Evolutionary conservation across 805 yeast genomes (phyloP), one percentile per base, ranked within the genome.

Genomic region (Monosporozyma unispora): DNA sequence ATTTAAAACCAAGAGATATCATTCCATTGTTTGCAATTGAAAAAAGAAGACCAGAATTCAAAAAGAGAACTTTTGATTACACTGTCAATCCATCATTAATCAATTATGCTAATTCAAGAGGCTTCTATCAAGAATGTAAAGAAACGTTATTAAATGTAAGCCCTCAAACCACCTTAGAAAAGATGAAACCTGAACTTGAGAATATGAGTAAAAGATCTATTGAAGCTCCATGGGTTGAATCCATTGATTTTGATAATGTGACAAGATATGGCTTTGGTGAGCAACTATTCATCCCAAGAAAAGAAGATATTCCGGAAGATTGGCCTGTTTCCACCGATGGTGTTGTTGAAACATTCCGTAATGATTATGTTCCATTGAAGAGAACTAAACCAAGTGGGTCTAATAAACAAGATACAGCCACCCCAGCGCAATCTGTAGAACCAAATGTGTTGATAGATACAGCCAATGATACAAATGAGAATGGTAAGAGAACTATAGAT

Each of bases 211-310:
- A 60, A 31, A 64, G 89, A 54, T 66, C 74, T 27, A 83, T 82
- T 60, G 96, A 88, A 67, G 70, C 87, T 14, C 91, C 95, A 16
- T 79, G 84, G 58, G 95, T 95, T 1, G 81, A 83, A 55, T 73
- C 78, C 27, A 62, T 84, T 16, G 79, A 80, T 42, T 75, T 84
- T 50, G 78, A 78, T 3, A 67, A 70, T 39, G 84, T 81, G 55
- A 72, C 64, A 3, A 54, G 96, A 50, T 81, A 70, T 53, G 72
- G 74, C 44, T 66, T 86, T 52, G 84, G 84, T 1, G 93, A 89
- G 60, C 72, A 84, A n/a, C 61, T 90, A 47, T 87, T 89, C 61
- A 76, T 72, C 44, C 91, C 95, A 3, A 64, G 66, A 7, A 62
- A 70, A 35, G 75, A 75, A 50, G 69, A 68, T 65, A 52, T 68